phyloP scores from a whole-genome alignment of 768 basidiomycete genomes.

The Termitomyces sp. region DNA sequence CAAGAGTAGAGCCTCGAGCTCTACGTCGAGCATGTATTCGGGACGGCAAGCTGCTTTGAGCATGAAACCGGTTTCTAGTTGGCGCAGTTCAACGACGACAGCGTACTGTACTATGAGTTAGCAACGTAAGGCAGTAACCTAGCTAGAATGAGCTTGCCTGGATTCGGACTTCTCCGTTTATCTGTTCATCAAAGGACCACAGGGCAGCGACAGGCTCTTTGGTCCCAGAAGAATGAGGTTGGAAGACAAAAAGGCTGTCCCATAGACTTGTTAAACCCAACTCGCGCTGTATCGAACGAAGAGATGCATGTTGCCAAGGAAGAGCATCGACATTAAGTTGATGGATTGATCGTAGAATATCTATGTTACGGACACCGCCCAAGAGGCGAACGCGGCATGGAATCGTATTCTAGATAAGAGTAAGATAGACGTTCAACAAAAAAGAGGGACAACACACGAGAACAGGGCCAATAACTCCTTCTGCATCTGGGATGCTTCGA shows the following conservation, averaged over 20 bases:
- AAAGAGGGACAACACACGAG: slow-evolving; percentile 31
- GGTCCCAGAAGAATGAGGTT: slow-evolving; percentile 24
- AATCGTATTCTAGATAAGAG: slow-evolving; percentile 37
- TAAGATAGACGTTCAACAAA: background rate
- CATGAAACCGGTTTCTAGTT: slow-evolving; percentile 27
- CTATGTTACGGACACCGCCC: slow-evolving; percentile 25
- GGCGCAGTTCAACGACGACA: slow-evolving; percentile 41
- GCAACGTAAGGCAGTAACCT: background rate
- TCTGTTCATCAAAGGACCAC: slow-evolving; percentile 27
- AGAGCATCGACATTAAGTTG: slow-evolving; percentile 35
- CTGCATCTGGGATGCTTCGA: slow-evolving; percentile 36
- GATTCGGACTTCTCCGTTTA: slow-evolving; percentile 21
- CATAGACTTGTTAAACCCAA: slow-evolving; percentile 32
- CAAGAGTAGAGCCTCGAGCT: slow-evolving; percentile 22
- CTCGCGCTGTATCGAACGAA: slow-evolving; percentile 38
- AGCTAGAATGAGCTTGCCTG: slow-evolving; percentile 23
- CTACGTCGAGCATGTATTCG: slow-evolving; percentile 25
- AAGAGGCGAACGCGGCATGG: slow-evolving; percentile 40
- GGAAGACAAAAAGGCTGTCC: slow-evolving; percentile 46
- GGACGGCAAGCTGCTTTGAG: slow-evolving; percentile 35
- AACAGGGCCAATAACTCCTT: slow-evolving; percentile 46
- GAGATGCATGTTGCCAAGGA: slow-evolving; percentile 45
- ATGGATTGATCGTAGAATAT: slow-evolving; percentile 37
- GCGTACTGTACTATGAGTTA: slow-evolving; percentile 34
- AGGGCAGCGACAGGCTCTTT: slow-evolving; percentile 21